phyloP scores from a whole-genome alignment of 2,329 filamentous ascomycete genomes.

The Elsinoe necatrix region DNA sequence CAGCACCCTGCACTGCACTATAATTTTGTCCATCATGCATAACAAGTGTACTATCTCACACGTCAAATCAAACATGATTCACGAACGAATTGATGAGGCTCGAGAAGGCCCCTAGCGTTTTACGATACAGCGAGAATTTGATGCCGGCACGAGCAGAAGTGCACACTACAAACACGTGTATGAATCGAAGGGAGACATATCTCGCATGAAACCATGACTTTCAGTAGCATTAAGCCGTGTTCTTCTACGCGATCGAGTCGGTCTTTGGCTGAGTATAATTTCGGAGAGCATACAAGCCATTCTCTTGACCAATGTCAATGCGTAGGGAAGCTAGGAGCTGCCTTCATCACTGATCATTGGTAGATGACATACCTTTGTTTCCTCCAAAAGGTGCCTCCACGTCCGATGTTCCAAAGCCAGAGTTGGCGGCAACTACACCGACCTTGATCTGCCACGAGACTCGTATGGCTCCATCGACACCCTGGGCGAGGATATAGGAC shows the following conservation, averaged over 20 bases:
- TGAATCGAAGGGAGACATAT: too few relatives aligned
- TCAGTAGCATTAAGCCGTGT: background rate
- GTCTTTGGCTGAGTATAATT: background rate
- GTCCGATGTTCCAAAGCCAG: background rate
- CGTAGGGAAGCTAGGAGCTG: background rate
- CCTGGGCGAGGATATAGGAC: conserved; percentile 18
- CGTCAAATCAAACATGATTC: too few relatives aligned
- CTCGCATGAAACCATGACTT: background rate
- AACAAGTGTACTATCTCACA: too few relatives aligned
- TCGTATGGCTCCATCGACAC: conserved; percentile 17
- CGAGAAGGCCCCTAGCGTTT: too few relatives aligned
- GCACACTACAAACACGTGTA: too few relatives aligned
- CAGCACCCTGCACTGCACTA: too few relatives aligned
- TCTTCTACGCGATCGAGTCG: background rate
- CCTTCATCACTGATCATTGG: background rate
- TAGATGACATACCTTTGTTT: background rate
- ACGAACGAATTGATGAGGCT: too few relatives aligned
- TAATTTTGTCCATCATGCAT: too few relatives aligned
- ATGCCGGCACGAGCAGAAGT: too few relatives aligned
- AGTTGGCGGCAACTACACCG: conserved; percentile 20
- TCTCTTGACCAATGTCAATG: background rate
- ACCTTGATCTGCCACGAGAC: conserved; percentile 18
- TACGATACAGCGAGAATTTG: too few relatives aligned
- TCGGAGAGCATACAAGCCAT: background rate
- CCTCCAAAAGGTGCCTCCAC: background rate